Evolutionary conservation across 257 asterid species (phyloP).

Genomic region (Solanum sitiens): DNA sequence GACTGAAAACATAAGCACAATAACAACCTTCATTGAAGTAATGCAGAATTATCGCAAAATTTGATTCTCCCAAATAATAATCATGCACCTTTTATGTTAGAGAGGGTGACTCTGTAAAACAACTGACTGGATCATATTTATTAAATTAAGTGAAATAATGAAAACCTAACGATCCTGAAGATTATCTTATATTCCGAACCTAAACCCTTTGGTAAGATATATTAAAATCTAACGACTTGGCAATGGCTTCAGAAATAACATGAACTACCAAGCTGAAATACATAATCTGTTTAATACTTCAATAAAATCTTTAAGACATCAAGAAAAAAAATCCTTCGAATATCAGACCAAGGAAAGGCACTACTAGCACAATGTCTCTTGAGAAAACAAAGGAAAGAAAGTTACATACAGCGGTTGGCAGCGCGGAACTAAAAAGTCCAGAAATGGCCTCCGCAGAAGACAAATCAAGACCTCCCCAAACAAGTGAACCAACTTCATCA

Average conservation of each 20-base stretch:
- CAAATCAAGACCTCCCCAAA: constrained; percentile 55
- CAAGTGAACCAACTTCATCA: constrained; percentile 51
- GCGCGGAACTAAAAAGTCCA: constrained; percentile 46
- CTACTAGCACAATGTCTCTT: background rate
- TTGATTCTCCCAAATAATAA: background rate
- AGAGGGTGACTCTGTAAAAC: background rate
- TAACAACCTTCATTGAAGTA: background rate
- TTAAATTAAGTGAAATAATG: background rate
- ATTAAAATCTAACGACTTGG: background rate
- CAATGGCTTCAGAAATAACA: background rate
- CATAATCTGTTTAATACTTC: background rate
- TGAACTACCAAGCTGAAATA: background rate
- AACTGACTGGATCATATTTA: background rate
- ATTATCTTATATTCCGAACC: background rate
- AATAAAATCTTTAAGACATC: background rate
- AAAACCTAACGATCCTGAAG: background rate
- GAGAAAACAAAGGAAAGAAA: background rate
- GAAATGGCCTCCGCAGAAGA: constrained; percentile 49
- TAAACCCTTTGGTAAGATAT: background rate
- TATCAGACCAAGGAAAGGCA: background rate
- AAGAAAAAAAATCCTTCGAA: background rate
- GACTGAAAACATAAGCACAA: background rate
- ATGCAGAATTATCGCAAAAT: background rate
- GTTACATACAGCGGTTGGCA: constrained; percentile 64
- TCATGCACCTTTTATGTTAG: background rate